phyloP scores from a whole-genome alignment of 148 eudicot genomes.

The Arbutus unedo region DNA sequence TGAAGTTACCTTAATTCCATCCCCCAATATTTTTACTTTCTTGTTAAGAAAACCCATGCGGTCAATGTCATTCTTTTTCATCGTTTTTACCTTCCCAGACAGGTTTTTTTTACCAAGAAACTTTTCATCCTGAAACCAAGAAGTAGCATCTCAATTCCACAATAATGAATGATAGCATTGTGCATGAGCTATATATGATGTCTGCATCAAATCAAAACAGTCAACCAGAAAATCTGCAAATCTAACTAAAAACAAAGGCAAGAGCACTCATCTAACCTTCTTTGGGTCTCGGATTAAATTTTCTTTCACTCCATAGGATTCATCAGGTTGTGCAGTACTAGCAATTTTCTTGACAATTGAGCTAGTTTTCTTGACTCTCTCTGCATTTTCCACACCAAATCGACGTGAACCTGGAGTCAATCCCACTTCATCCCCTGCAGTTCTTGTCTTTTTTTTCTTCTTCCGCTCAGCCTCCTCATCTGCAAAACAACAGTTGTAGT shows the following conservation, averaged over 20 bases:
- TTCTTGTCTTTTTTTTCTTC: slow-evolving; percentile 66
- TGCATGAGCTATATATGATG: not conserved
- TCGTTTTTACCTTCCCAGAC: slow-evolving; percentile 47
- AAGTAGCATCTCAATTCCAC: slow-evolving; percentile 1
- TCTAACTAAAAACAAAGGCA: slow-evolving; percentile 5
- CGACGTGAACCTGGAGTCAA: slow-evolving; percentile 26
- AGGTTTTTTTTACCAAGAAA: slow-evolving; percentile 34
- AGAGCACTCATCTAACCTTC: slow-evolving; percentile 34
- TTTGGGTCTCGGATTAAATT: slow-evolving; percentile 31
- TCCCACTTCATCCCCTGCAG: slow-evolving; percentile 37
- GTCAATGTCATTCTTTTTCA: slow-evolving; percentile 56
- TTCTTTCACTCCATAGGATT: slow-evolving; percentile 31
- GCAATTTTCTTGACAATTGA: slow-evolving; percentile 34
- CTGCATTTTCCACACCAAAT: slow-evolving; percentile 36
- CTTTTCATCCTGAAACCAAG: slow-evolving; percentile 57
- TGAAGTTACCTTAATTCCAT: slow-evolving; percentile 57
- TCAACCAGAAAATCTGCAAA: slow-evolving; percentile 5
- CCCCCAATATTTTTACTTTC: slow-evolving; percentile 73
- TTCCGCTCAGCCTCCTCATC: slow-evolving; percentile 76
- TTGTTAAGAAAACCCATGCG: slow-evolving; percentile 49
- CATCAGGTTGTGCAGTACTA: slow-evolving; percentile 36
- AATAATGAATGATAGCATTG: not conserved
- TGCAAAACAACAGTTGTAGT: slow-evolving; percentile 27
- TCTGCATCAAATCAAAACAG: not conserved
- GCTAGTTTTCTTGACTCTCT: slow-evolving; percentile 44